A percentile compares a stretch with the other conserved stretches of the same genome.
phyloP scores from a whole-genome alignment of 2,329 filamentous ascomycete species.

The Diaporthe australafricana region DNA sequence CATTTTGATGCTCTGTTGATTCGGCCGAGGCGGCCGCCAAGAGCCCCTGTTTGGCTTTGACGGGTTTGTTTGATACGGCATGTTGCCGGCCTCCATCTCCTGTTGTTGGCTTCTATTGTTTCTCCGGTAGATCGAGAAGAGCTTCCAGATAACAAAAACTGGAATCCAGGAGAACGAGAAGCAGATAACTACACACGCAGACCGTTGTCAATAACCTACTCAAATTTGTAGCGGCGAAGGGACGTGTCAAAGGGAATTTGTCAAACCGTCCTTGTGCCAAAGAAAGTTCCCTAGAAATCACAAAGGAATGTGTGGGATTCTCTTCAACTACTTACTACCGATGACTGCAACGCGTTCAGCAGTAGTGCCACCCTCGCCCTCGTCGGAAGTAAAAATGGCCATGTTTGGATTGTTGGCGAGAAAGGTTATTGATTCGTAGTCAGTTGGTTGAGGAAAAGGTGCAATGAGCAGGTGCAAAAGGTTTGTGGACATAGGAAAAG shows the following conservation, averaged over 20 bases:
- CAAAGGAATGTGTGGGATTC: neutral
- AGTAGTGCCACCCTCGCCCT: slow-evolving; percentile 1
- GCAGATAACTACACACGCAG: slow-evolving; percentile 1
- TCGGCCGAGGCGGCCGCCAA: neutral
- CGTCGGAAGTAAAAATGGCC: slow-evolving; percentile 12
- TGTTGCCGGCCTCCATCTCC: slow-evolving; percentile 7
- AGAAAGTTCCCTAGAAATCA: neutral
- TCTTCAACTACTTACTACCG: neutral
- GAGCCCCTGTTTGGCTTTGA: slow-evolving; percentile 6
- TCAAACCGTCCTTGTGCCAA: neutral
- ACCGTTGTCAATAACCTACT: neutral
- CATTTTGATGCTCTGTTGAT: neutral
- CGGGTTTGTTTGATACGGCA: slow-evolving; percentile 21
- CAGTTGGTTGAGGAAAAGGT: neutral
- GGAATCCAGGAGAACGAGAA: slow-evolving; percentile 30
- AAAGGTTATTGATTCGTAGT: neutral
- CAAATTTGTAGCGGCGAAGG: neutral
- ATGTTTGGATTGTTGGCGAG: neutral
- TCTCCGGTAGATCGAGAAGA: neutral
- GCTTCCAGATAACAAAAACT: slow-evolving; percentile 11
- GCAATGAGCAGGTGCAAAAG: neutral
- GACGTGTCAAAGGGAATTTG: neutral
- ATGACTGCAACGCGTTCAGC: slow-evolving; percentile 20
- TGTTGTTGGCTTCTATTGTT: neutral
- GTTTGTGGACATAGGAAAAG: neutral